These are phyloP conservation scores for Ophiostoma montium DNA, from an alignment of 2,329 filamentous ascomycete species.

Conservation along the genomic window DNA sequence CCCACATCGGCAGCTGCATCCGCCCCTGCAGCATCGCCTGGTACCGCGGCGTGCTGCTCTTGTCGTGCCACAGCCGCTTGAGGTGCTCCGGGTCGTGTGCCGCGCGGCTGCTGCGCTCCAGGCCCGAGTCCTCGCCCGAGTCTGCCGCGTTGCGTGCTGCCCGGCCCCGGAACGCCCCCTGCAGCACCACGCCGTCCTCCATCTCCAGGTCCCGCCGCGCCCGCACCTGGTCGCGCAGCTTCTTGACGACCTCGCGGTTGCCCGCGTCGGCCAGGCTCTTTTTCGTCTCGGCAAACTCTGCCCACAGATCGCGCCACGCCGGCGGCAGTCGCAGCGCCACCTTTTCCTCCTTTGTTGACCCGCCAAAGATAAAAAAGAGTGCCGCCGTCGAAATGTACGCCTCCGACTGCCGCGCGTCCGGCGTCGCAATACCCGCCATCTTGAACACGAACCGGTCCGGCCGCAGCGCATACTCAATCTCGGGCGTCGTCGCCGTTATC, in stretches of 20 bases:
- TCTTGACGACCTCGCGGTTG: conserved; percentile 55
- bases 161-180: conserved; percentile 58
- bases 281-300: conserved; percentile 57
- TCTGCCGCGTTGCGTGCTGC: conserved; percentile 33
- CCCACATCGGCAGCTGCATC: conserved; percentile 78
- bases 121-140: conserved; percentile 30
- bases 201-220: conserved; percentile 54
- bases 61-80: conserved; percentile 45
- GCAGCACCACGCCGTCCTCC: conserved; percentile 61
- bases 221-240: conserved; percentile 56
- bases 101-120: conserved; percentile 28
- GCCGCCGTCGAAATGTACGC: conserved; percentile 70
- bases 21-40: conserved; percentile 67
- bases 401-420: conserved; percentile 70
- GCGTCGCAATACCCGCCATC: conserved; percentile 61
- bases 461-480: conserved; percentile 31
- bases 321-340: conserved; percentile 63
- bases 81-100: conserved; percentile 33
- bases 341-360: conserved; percentile 75
- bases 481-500: conserved; percentile 24
- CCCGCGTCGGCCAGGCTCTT: conserved; percentile 55
- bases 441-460: conserved; percentile 48
- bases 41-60: conserved; percentile 45
- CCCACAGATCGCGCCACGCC: conserved; percentile 75
- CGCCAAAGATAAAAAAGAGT: conserved; percentile 66